Evolutionary conservation across 1,284 basidiomycete species (phyloP), one percentile per base, ranked within the genome.

Genomic region (Boletus sp.): DNA sequence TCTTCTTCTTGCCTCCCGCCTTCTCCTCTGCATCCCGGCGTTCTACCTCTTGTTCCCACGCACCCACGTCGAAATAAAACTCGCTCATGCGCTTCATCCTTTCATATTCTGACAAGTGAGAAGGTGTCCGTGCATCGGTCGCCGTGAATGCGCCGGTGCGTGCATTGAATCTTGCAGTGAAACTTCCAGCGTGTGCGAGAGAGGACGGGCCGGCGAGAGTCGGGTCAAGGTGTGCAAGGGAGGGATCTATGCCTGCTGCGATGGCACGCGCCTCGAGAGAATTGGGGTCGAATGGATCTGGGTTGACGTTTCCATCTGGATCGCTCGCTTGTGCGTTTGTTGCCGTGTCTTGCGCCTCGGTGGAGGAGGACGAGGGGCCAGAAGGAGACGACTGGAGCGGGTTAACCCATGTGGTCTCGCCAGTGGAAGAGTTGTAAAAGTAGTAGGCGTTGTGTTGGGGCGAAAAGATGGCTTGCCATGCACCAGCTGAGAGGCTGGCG

Each of bases 331-430:
- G 52, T 2, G 48, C 28, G 40, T 48, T 46, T 37, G 52, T 43
- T 7, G 19, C 59, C 4, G 56, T 28, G 43, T 60, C 59, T 60
- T 62, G 40, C n/a, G 53, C 47, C 4, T 6, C 38, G 7, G 59
- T 33, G n/a, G n/a, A n/a, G 13, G 70, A 68, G 30, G 71, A 66
- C 52, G 71, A 62, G 21, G 71, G 62, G 44, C 77, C 62, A 19
- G 66, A 61, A 14, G 72, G 47, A 47, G 71, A 38, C 13, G 79
- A 74, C 58, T 84, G 78, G 43, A 96, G 81, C 10, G 94, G 94
- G 71, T 96, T 96, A 44, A 81, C 80, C 94, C 94, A 96, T 27
- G 94, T 95, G 38, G 93, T 95, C 77, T 94, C 87, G 61, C 89
- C 81, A 0, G 92, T 94, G 59, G 79, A 75, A 17, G 86, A 67